phyloP scores from a whole-genome alignment of 2,329 filamentous ascomycete genomes.

The Exophiala alcalophila region DNA sequence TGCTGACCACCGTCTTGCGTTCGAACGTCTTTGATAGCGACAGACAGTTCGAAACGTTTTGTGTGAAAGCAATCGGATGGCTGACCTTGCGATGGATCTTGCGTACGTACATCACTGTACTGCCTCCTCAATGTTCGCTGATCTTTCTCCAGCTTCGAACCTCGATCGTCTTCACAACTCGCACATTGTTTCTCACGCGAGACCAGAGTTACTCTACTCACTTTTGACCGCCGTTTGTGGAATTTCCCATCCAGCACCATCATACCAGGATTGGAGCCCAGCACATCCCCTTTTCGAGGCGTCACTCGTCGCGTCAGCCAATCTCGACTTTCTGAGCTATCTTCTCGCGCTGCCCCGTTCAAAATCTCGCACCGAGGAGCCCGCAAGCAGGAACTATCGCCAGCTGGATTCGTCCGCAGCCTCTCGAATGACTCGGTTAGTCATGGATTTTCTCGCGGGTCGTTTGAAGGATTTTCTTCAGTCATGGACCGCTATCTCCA shows the following conservation, averaged over 20 bases:
- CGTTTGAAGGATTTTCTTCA: conserved; percentile 47
- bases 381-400: neutral
- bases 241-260: conserved; percentile 28
- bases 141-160: conserved; percentile 44
- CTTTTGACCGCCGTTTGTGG: conserved; percentile 67
- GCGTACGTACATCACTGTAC: conserved; percentile 58
- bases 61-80: conserved; percentile 78
- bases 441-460: conserved; percentile 47
- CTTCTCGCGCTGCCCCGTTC: conserved; percentile 6
- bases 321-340: conserved; percentile 16
- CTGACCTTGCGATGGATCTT: conserved; percentile 77
- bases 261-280: conserved; percentile 17
- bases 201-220: conserved; percentile 66
- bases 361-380: neutral
- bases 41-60: conserved; percentile 64
- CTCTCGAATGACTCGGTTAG: conserved; percentile 33
- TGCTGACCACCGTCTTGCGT: conserved; percentile 70
- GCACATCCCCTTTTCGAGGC: conserved; percentile 14
- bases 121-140: neutral
- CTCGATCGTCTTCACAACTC: conserved; percentile 66
- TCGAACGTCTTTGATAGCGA: conserved; percentile 59
- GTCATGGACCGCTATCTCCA: conserved; percentile 43
- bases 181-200: conserved; percentile 61
- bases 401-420: conserved; percentile 15
- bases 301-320: conserved; percentile 6